Evolutionary conservation across 768 basidiomycete genomes (phyloP).

Genomic region (Kwoniella dendrophila): DNA sequence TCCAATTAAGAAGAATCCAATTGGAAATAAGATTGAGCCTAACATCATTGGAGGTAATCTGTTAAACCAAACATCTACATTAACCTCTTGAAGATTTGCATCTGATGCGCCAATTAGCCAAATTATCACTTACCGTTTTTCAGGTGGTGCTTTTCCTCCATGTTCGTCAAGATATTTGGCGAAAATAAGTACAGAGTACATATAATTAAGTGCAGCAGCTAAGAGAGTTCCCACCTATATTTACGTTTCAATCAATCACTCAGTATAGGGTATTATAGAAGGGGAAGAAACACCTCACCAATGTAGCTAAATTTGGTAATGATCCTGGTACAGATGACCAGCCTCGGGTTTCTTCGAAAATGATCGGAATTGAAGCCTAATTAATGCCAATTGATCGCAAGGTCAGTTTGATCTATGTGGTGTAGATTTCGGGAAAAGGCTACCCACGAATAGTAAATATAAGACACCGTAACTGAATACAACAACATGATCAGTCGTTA

Average conservation of each 20-base stretch:
- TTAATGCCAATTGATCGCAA: too few species aligned
- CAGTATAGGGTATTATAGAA: constrained; percentile 14
- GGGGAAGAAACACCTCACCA: too few species aligned
- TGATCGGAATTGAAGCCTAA: constrained; percentile 43
- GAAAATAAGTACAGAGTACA: constrained; percentile 46
- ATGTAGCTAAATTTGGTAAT: constrained; percentile 52
- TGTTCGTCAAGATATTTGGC: constrained; percentile 37
- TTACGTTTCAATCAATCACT: background rate
- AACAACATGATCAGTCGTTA: constrained; percentile 1
- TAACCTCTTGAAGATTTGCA: background rate
- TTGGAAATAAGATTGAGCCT: constrained; percentile 52
- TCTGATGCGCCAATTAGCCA: background rate
- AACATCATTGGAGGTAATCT: constrained; percentile 55
- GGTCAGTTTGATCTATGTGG: too few species aligned
- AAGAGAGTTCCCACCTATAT: constrained; percentile 49
- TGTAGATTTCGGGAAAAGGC: too few species aligned
- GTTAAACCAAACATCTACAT: background rate
- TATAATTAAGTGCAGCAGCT: constrained; percentile 50
- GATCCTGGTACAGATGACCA: constrained; percentile 48
- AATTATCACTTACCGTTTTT: constrained; percentile 33
- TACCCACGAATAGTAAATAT: constrained; percentile 48
- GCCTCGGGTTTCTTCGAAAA: constrained; percentile 50
- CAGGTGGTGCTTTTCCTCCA: constrained; percentile 47
- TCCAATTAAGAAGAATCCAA: constrained; percentile 52
- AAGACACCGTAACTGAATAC: constrained; percentile 48